These are phyloP conservation scores for Helichrysum umbraculigerum DNA, from an alignment of 129 eudicot genomes.

Conservation along the genomic window DNA sequence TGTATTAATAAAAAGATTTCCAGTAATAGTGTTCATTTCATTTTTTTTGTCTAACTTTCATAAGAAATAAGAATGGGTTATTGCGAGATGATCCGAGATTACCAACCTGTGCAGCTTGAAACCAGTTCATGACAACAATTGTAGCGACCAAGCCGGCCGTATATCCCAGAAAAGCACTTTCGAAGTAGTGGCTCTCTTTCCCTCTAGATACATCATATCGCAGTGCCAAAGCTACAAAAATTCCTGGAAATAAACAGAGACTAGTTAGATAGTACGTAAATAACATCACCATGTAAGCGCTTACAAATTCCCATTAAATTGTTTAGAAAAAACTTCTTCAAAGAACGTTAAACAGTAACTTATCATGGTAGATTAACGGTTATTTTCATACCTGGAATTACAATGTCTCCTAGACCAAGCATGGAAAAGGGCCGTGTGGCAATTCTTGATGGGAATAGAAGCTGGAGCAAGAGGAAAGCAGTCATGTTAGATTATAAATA, in stretches of 20 bases:
- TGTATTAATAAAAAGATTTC: no score
- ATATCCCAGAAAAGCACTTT: slow-evolving; percentile 85
- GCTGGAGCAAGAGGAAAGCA: slow-evolving; percentile 44
- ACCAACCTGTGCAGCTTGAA: slow-evolving; percentile 97
- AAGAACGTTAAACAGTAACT: not conserved
- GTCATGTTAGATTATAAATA: not conserved
- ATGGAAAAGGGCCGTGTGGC: slow-evolving; percentile 83
- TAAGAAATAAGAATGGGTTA: not conserved
- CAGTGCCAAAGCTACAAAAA: slow-evolving; percentile 93
- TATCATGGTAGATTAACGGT: not conserved
- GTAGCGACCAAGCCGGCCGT: slow-evolving; percentile 67
- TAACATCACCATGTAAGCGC: not conserved
- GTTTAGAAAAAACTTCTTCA: not conserved
- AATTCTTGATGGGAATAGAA: slow-evolving; percentile 86
- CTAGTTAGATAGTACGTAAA: not conserved
- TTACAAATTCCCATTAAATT: not conserved
- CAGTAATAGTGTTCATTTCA: not conserved
- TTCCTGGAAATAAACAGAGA: slow-evolving; percentile 42
- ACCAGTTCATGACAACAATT: slow-evolving; percentile 94
- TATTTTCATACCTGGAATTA: slow-evolving; percentile 70
- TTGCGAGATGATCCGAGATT: slow-evolving; percentile 42
- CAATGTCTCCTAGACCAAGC: slow-evolving; percentile 88
- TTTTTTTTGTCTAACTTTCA: not conserved
- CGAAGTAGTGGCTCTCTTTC: slow-evolving; percentile 77
- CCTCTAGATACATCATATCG: slow-evolving; percentile 90